A percentile compares a stretch with the other conserved stretches of the same genome.
These are phyloP conservation scores for Microbotryum saponariae DNA, from an alignment of 1,284 basidiomycete species.

Conservation along the genomic window DNA sequence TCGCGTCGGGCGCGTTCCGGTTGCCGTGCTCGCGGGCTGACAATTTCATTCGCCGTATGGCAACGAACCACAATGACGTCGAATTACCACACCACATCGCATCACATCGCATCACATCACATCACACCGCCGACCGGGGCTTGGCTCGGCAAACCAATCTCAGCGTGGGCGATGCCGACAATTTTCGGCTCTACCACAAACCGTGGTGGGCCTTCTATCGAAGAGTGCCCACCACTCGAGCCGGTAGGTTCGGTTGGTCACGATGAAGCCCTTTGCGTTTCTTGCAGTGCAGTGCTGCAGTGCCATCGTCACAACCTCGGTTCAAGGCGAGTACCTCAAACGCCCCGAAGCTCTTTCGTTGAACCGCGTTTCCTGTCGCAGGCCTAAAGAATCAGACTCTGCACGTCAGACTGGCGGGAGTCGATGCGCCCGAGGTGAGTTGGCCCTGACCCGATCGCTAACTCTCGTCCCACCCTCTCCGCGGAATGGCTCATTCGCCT, in stretches of 20 bases:
- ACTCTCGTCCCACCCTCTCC: neutral
- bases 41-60: too few species aligned
- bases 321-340: neutral
- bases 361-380: conserved; percentile 34
- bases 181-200: conserved; percentile 59
- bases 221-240: conserved; percentile 47
- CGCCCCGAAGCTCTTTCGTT: neutral
- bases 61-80: too few species aligned
- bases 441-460: neutral
- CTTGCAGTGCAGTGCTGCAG: too few species aligned
- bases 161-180: conserved; percentile 46
- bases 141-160: neutral
- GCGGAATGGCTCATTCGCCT: neutral
- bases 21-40: too few species aligned
- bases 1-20: too few species aligned
- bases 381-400: conserved; percentile 69
- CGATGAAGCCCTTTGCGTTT: too few species aligned
- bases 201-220: conserved; percentile 64
- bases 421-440: conserved; percentile 77
- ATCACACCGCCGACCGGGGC: neutral
- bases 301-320: too few species aligned
- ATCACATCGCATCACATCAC: too few species aligned
- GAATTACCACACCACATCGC: too few species aligned
- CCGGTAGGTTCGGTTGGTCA: neutral
- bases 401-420: conserved; percentile 72